Base-by-base conservation (phyloP, 345 rosid species). In the Populus davidiana region DNA sequence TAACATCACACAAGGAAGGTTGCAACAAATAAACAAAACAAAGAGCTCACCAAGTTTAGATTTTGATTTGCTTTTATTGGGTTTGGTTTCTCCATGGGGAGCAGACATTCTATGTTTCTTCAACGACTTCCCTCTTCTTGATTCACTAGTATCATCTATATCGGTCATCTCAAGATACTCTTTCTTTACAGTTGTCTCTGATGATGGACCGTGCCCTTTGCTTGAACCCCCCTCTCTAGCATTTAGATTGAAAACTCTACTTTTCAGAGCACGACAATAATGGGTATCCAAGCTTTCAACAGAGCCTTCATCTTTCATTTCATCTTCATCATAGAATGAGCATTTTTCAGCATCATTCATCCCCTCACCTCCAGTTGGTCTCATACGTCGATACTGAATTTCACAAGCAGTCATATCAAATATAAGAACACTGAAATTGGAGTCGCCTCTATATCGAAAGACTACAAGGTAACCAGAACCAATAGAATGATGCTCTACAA, bases 391-490 rank as follows among this genome's bases (percentile, higher is more conserved):
- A 44, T 80, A 83, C 63, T 72, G 50, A 73, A 88, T 86, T 65
- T 88, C 87, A 20, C 86, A 83, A 7, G 83, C 79, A 72, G 83
- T 79, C 20, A n/a, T 56, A 72, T 88, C 84, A 77, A 77, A 85
- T 38, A 86, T 80, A 29, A 44, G 43, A 64, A 84, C 85, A 43
- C 75, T 67, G 72, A 86, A 88, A 49, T 61, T 77, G 61, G 87
- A 85, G 44, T 44, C 74, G 17, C 88, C 82, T 41, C 39, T 73
- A 36, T 82, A 86, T 65, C 76, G 64, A 78, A 88, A 88, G 69
- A 85, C 81, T 36, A 86, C 54, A 41, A 85, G 80, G 75, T 77
- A 67, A 5, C 88, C 88, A 8, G 25, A 29, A 47, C 77, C 14
- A 6, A 88, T 82, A 17, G 86, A 82, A 71, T 86, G 52, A 54